Evolutionary conservation across 495 filamentous ascomycete genomes (phyloP).

Genomic region (Hypoxylon intermedium): DNA sequence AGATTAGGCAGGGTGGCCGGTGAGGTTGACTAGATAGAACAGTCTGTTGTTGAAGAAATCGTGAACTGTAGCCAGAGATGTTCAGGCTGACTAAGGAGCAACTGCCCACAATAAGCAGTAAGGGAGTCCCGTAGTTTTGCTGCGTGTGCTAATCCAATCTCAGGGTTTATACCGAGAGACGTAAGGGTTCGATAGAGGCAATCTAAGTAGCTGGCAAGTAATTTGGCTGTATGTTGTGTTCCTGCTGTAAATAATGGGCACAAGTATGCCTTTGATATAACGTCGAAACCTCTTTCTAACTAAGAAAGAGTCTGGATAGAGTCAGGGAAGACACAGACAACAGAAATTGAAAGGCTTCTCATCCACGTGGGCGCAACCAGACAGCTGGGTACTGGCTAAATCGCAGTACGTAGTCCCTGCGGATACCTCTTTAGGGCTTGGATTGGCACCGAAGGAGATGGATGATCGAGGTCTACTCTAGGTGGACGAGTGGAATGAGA

Average conservation of each 20-base stretch:
- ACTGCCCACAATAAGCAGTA: constrained; percentile 2
- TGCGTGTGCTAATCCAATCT: not conserved
- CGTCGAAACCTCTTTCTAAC: not conserved
- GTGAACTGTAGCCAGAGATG: not conserved
- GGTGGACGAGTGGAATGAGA: constrained; percentile 2
- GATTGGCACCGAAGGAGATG: constrained; percentile 11
- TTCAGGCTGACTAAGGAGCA: constrained; percentile 1
- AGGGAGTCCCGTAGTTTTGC: not conserved
- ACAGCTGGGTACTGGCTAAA: constrained; percentile 7
- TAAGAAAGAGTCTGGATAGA: not conserved
- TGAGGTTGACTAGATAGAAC: not conserved
- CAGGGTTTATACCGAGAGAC: constrained; percentile 11
- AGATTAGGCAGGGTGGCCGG: not conserved
- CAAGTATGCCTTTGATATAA: constrained; percentile 12
- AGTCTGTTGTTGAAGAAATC: not conserved
- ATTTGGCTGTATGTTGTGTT: no score
- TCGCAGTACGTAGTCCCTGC: constrained; percentile 18
- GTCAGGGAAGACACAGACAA: not conserved
- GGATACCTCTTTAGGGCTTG: constrained; percentile 10
- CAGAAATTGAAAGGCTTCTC: constrained; percentile 2
- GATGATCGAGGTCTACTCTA: constrained; percentile 3
- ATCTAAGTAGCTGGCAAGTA: not conserved
- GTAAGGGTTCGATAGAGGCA: not conserved
- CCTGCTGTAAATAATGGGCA: not conserved
- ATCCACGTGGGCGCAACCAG: constrained; percentile 11